A percentile compares a stretch with the other conserved stretches of the same genome.
Conservation (phyloP, 176 grass and related monocot genomes). For the Areca catechu region DNA sequence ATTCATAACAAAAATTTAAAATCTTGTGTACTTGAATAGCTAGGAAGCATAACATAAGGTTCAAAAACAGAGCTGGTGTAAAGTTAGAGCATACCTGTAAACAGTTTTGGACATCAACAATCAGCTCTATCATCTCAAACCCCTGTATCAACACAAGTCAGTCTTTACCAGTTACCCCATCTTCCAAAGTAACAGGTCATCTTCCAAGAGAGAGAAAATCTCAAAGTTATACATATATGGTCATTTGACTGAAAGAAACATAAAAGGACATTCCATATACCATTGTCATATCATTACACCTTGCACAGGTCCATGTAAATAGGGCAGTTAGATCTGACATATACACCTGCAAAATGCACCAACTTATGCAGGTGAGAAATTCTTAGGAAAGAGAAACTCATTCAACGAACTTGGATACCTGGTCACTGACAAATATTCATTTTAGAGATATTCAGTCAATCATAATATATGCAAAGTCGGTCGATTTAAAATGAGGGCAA, state of each 20-base stretch:
- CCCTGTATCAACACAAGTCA: slow-evolving; percentile 41
- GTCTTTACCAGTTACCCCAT: background rate
- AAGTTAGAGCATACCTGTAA: slow-evolving; percentile 54
- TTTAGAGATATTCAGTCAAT: too few relatives aligned
- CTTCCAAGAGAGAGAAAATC: too few relatives aligned
- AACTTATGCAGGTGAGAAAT: slow-evolving; percentile 2
- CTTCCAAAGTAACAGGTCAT: too few relatives aligned
- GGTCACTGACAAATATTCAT: too few relatives aligned
- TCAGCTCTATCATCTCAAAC: slow-evolving; percentile 72
- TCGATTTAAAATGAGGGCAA: too few relatives aligned
- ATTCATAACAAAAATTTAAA: too few relatives aligned
- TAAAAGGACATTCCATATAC: slow-evolving; percentile 16
- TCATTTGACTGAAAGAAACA: too few relatives aligned
- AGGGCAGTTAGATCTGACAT: slow-evolving; percentile 23
- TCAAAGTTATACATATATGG: too few relatives aligned
- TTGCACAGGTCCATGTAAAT: slow-evolving; percentile 66
- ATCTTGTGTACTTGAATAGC: too few relatives aligned
- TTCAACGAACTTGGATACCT: background rate
- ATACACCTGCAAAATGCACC: slow-evolving; percentile 12
- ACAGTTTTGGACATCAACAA: slow-evolving; percentile 81
- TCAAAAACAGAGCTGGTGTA: background rate
- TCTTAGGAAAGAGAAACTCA: too few relatives aligned
- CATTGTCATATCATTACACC: slow-evolving; percentile 72
- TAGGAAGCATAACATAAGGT: background rate
- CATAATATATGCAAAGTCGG: too few relatives aligned